Conservation (phyloP, 2,329 filamentous ascomycete genomes). For the Paecilomyces dactylethromorphus region DNA sequence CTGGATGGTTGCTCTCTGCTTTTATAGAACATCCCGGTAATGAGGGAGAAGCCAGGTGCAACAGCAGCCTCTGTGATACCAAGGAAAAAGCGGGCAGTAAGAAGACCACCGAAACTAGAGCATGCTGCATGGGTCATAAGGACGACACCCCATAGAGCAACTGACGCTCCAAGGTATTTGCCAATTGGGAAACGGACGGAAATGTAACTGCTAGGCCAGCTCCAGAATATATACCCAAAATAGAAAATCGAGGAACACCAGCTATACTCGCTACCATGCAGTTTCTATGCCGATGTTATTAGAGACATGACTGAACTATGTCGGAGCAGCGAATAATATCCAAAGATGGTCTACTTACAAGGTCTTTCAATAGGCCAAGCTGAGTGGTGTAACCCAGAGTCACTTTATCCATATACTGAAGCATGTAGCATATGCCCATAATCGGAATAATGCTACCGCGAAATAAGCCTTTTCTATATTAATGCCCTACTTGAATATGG, state of each 20-base stretch:
- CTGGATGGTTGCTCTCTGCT: conserved; percentile 32
- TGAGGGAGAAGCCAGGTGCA: conserved; percentile 28
- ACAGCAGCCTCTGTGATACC: conserved; percentile 12
- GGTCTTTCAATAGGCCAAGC: too few species aligned
- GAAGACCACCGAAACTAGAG: conserved; percentile 4
- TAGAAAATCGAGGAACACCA: conserved; percentile 8
- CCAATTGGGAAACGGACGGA: conserved; percentile 8
- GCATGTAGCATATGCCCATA: too few species aligned
- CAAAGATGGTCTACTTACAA: too few species aligned
- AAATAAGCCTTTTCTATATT: too few species aligned
- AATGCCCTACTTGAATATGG: too few species aligned
- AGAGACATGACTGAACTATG: too few species aligned
- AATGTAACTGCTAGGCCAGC: conserved; percentile 9
- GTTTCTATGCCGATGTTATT: too few species aligned
- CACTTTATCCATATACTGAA: too few species aligned
- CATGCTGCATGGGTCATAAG: conserved; percentile 8
- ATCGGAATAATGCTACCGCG: too few species aligned
- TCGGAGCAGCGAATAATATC: too few species aligned
- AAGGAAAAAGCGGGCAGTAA: conserved; percentile 18
- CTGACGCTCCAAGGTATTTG: conserved; percentile 10
- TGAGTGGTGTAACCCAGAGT: too few species aligned
- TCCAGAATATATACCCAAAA: conserved; percentile 12
- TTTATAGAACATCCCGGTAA: conserved; percentile 34
- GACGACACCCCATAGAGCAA: conserved; percentile 12
- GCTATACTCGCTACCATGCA: too few species aligned